These are phyloP conservation scores for Penicillium chermesinum DNA, from an alignment of 495 filamentous ascomycete genomes.

Conservation along the genomic window DNA sequence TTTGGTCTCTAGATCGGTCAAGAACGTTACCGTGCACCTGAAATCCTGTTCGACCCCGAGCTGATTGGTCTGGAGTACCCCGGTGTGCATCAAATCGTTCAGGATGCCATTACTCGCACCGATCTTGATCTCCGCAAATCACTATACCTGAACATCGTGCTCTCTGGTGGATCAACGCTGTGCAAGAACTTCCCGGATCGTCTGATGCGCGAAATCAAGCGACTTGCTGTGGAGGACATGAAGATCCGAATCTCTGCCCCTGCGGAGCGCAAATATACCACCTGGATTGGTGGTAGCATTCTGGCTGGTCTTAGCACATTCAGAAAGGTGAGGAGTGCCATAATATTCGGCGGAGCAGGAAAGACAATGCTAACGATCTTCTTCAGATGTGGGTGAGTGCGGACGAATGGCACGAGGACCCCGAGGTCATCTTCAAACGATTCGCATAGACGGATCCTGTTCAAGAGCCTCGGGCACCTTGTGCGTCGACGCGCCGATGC, in stretches of 20 bases:
- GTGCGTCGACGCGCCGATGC: too few relatives aligned
- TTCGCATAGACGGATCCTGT: constrained; percentile 57
- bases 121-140: constrained; percentile 94
- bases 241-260: constrained; percentile 98
- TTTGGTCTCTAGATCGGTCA: constrained; percentile 58
- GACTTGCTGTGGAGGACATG: constrained; percentile 96
- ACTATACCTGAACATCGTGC: constrained; percentile 91
- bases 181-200: constrained; percentile 94
- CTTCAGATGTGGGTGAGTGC: constrained; percentile 96
- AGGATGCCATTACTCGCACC: constrained; percentile 93
- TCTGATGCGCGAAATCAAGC: constrained; percentile 84
- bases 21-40: constrained; percentile 91
- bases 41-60: constrained; percentile 97
- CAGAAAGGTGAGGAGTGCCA: constrained; percentile 67
- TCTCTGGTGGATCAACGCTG: constrained; percentile 91
- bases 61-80: constrained; percentile 96
- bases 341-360: background rate
- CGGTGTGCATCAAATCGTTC: constrained; percentile 94
- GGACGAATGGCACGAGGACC: constrained; percentile 99
- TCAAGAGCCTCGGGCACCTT: background rate
- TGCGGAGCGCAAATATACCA: constrained; percentile 95
- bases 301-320: constrained; percentile 96
- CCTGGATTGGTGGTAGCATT: constrained; percentile 98
- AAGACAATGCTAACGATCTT: constrained; percentile 7
- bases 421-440: constrained; percentile 96